Evolutionary conservation across 2,329 filamentous ascomycete genomes (phyloP).

Genomic region (Pezicula rhizophila): DNA sequence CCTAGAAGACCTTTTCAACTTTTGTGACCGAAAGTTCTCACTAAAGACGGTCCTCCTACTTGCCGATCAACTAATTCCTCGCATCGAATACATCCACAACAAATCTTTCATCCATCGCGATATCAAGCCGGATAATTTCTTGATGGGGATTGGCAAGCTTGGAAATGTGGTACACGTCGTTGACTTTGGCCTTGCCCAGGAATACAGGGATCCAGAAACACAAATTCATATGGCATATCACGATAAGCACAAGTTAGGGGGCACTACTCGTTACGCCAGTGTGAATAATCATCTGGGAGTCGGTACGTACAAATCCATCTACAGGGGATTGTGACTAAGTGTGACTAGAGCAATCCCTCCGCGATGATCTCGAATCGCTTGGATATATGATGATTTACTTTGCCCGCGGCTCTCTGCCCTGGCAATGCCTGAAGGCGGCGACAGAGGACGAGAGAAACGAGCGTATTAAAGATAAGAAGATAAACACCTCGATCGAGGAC

Average conservation of each 20-base stretch:
- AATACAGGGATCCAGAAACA: constrained; percentile 98
- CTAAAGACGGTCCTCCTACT: constrained; percentile 95
- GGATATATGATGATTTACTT: constrained; percentile 99
- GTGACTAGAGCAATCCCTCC: constrained; percentile 83
- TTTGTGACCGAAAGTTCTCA: constrained; percentile 99
- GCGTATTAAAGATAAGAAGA: constrained; percentile 99
- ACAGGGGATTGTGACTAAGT: constrained; percentile 22
- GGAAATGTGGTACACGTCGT: constrained; percentile 99
- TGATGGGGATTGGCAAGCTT: constrained; percentile 98
- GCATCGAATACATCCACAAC: constrained; percentile 99
- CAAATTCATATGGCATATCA: constrained; percentile 99
- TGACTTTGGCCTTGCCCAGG: constrained; percentile 98
- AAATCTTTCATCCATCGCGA: constrained; percentile 99
- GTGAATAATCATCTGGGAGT: constrained; percentile 99
- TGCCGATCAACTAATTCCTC: constrained; percentile 96
- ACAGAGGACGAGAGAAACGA: constrained; percentile 99
- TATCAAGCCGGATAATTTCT: constrained; percentile 99
- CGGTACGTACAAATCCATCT: constrained; percentile 43
- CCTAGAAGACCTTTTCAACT: constrained; percentile 98
- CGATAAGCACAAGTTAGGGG: constrained; percentile 99
- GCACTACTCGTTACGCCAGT: constrained; percentile 94
- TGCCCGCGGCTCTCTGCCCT: constrained; percentile 95
- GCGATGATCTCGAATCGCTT: constrained; percentile 98
- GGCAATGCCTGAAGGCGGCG: constrained; percentile 97
- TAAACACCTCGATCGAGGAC: constrained; percentile 97